phyloP scores from a whole-genome alignment of 2,329 filamentous ascomycete genomes.

The Penicillium frequentans region DNA sequence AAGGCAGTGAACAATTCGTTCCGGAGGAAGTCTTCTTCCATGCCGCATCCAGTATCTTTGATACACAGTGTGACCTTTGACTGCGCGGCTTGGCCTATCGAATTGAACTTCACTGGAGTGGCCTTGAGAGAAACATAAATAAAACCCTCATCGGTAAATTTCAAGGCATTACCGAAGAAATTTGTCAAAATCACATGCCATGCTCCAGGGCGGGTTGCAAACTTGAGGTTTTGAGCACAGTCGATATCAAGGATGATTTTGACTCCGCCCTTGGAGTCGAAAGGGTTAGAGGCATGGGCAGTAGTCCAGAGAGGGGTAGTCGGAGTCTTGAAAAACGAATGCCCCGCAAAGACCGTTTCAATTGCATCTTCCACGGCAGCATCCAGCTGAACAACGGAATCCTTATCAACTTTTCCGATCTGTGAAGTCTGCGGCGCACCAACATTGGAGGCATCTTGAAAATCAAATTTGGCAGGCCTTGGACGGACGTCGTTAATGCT shows the following conservation, averaged over 20 bases:
- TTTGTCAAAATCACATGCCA: constrained; percentile 17
- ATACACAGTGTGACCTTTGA: constrained; percentile 23
- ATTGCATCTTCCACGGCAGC: constrained; percentile 11
- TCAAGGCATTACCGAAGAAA: constrained; percentile 19
- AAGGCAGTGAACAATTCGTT: constrained; percentile 56
- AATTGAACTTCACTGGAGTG: constrained; percentile 1
- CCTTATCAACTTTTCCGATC: not conserved
- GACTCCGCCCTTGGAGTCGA: not conserved
- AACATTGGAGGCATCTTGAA: not conserved
- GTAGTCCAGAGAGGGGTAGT: not conserved
- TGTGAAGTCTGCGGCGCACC: not conserved
- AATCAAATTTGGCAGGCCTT: not conserved
- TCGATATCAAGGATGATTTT: constrained; percentile 16
- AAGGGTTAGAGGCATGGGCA: not conserved
- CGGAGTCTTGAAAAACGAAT: constrained; percentile 6
- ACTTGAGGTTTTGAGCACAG: constrained; percentile 5
- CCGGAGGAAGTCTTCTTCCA: constrained; percentile 23
- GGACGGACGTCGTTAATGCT: constrained; percentile 21
- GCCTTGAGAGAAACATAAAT: constrained; percentile 8
- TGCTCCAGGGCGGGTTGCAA: constrained; percentile 8
- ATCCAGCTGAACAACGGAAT: constrained; percentile 12
- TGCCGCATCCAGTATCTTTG: constrained; percentile 34
- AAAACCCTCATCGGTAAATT: constrained; percentile 12
- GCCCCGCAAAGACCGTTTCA: constrained; percentile 16
- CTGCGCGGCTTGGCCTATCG: not conserved